Percentiles rank a stretch among this genome's conserved stretches.
Conservation (phyloP, 2,329 filamentous ascomycete species). For the Knoxdaviesia proteae region DNA sequence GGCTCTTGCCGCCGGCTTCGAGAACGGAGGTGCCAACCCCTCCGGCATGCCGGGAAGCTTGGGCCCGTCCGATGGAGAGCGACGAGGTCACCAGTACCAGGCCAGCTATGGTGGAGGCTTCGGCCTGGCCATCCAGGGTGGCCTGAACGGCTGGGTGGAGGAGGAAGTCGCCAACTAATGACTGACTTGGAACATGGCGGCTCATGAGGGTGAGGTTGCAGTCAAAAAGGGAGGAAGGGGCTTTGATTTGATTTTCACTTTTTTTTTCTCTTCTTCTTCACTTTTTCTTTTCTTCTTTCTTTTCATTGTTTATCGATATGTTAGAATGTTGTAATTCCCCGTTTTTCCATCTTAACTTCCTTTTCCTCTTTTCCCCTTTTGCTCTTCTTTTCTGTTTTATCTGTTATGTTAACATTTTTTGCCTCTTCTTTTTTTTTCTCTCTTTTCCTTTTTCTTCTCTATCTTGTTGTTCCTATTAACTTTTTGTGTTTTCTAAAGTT, state of each 20-base stretch:
- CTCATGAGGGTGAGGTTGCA: neutral
- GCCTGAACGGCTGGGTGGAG: conserved; percentile 46
- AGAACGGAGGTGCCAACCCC: conserved; percentile 34
- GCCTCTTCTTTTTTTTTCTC: conserved; percentile 2
- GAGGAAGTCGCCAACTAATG: conserved; percentile 40
- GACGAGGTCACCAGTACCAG: conserved; percentile 46
- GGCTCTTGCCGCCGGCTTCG: conserved; percentile 40
- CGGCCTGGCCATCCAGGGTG: conserved; percentile 40
- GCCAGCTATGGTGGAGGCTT: conserved; percentile 40
- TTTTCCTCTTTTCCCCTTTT: neutral
- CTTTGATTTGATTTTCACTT: conserved; percentile 8
- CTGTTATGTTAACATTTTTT: neutral
- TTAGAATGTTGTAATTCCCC: conserved; percentile 3
- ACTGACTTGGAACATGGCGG: conserved; percentile 9
- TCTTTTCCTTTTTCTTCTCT: conserved; percentile 1
- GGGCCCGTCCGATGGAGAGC: conserved; percentile 25
- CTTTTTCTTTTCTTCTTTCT: conserved; percentile 6
- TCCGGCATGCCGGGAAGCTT: conserved; percentile 24
- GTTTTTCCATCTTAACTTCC: neutral
- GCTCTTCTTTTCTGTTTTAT: neutral
- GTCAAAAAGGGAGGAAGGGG: conserved; percentile 3
- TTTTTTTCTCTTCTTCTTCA: conserved; percentile 6
- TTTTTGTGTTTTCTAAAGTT: conserved; percentile 7
- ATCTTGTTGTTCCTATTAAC: conserved; percentile 10
- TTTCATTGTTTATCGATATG: conserved; percentile 1